These are phyloP conservation scores for Leccinum arenicola DNA, from an alignment of 768 basidiomycete species.

Conservation along the genomic window DNA sequence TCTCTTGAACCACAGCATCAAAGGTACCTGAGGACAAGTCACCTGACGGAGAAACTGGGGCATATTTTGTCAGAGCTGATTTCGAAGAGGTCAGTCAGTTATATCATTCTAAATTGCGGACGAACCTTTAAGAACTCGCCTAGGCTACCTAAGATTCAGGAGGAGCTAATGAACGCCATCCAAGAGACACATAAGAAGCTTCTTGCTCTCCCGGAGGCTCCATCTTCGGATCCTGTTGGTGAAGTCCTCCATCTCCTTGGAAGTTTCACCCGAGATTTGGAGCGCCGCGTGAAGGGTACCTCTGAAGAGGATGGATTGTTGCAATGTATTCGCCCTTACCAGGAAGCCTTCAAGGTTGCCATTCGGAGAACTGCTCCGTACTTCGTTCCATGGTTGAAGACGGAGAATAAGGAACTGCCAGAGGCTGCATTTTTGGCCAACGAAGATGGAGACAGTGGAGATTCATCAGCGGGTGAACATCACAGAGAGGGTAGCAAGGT, in stretches of 20 bases:
- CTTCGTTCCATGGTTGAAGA: slow-evolving; percentile 49
- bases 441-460: slow-evolving; percentile 35
- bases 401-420: slow-evolving; percentile 2
- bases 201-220: slow-evolving; percentile 43
- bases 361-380: slow-evolving; percentile 55
- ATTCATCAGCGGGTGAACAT: background rate
- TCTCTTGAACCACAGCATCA: slow-evolving; percentile 49
- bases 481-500: slow-evolving; percentile 20
- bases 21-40: slow-evolving; percentile 52
- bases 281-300: slow-evolving; percentile 48
- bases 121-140: background rate
- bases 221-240: slow-evolving; percentile 53
- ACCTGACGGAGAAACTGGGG: slow-evolving; percentile 58
- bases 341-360: slow-evolving; percentile 43
- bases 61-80: slow-evolving; percentile 61
- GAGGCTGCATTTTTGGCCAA: slow-evolving; percentile 33
- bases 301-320: slow-evolving; percentile 51
- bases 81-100: slow-evolving; percentile 54
- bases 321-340: slow-evolving; percentile 51
- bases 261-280: slow-evolving; percentile 45
- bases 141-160: slow-evolving; percentile 62
- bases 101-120: background rate
- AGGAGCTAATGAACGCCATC: slow-evolving; percentile 51
- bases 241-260: slow-evolving; percentile 52
- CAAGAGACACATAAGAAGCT: slow-evolving; percentile 35